Conservation (phyloP, 306 rosid species). For the Acacia confusa region DNA sequence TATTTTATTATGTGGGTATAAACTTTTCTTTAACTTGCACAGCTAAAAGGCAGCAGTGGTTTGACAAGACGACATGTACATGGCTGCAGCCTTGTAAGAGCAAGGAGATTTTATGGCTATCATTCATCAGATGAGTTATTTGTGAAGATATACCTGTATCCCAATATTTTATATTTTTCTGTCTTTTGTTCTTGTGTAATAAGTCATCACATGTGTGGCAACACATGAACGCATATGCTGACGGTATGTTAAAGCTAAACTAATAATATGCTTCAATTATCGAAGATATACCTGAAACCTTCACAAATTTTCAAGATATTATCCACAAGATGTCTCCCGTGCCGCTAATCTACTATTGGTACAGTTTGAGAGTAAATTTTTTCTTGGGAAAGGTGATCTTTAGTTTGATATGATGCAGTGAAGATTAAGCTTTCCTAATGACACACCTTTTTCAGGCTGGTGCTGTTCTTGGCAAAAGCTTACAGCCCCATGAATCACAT, state of each 20-base stretch:
- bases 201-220: conserved; percentile 22
- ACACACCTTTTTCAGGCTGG: conserved; percentile 63
- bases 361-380: conserved; percentile 25
- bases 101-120: conserved; percentile 81
- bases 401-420: conserved; percentile 18
- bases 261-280: conserved; percentile 25
- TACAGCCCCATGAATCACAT: conserved; percentile 96
- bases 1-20: conserved; percentile 11
- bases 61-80: conserved; percentile 75
- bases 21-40: conserved; percentile 28
- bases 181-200: conserved; percentile 23
- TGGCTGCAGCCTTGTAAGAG: conserved; percentile 87
- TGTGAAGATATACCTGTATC: conserved; percentile 93
- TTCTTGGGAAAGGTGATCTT: conserved; percentile 16
- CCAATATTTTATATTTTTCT: conserved; percentile 26
- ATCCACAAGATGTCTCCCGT: conserved; percentile 88
- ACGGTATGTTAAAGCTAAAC: conserved; percentile 16
- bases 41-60: conserved; percentile 76
- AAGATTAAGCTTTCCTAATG: conserved; percentile 22
- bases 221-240: conserved; percentile 22
- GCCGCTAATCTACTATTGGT: conserved; percentile 94
- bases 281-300: too few species aligned
- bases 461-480: conserved; percentile 62
- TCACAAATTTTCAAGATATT: conserved; percentile 72
- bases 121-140: conserved; percentile 84